Evolutionary conservation across 2,329 filamentous ascomycete species (phyloP).

Genomic region (Fusarium compactum): DNA sequence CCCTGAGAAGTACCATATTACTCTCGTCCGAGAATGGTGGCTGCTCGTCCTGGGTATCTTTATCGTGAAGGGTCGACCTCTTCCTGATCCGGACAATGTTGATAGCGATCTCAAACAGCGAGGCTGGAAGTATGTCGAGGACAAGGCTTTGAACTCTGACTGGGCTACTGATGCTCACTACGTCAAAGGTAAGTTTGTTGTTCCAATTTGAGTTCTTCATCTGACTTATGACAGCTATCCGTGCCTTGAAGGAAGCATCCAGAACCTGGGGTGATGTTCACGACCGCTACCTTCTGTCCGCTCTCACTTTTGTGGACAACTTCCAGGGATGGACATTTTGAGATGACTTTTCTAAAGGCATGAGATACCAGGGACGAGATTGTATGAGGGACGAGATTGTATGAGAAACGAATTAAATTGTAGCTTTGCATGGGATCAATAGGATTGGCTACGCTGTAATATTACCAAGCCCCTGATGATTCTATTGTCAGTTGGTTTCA

Average conservation of each 20-base stretch:
- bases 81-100: slow-evolving; percentile 75
- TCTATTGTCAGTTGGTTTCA: neutral
- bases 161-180: slow-evolving; percentile 83
- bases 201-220: neutral
- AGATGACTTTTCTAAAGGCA: slow-evolving; percentile 5
- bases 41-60: slow-evolving; percentile 83
- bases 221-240: slow-evolving; percentile 64
- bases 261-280: slow-evolving; percentile 79
- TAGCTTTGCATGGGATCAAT: slow-evolving; percentile 1
- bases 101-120: slow-evolving; percentile 69
- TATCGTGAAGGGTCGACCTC: slow-evolving; percentile 78
- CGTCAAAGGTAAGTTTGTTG: slow-evolving; percentile 74
- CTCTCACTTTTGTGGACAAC: slow-evolving; percentile 78
- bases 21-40: slow-evolving; percentile 89
- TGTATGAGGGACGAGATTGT: slow-evolving; percentile 17
- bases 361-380: slow-evolving; percentile 2
- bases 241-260: slow-evolving; percentile 80
- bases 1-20: slow-evolving; percentile 77
- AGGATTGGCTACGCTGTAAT: slow-evolving; percentile 9
- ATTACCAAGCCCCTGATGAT: neutral
- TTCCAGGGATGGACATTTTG: slow-evolving; percentile 74
- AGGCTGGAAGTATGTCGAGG: slow-evolving; percentile 81
- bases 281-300: slow-evolving; percentile 74
- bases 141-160: slow-evolving; percentile 75
- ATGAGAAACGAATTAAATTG: slow-evolving; percentile 8